phyloP scores from a whole-genome alignment of 2,329 filamentous ascomycete genomes.

The Ceratocystis colombiana region DNA sequence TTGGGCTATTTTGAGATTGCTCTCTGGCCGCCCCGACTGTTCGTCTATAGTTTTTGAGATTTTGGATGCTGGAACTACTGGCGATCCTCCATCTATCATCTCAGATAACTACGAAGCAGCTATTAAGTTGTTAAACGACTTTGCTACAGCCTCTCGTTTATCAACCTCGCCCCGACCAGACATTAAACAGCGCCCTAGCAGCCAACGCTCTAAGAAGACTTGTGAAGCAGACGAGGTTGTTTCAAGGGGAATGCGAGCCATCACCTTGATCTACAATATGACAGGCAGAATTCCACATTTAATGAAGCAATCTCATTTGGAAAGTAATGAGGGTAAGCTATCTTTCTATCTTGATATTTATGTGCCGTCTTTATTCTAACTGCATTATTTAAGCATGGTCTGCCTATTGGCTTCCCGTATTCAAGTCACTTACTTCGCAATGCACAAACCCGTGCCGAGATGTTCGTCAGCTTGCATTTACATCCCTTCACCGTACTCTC shows the following conservation, averaged over 20 bases:
- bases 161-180: conserved; percentile 6
- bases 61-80: conserved; percentile 65
- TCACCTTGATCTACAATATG: conserved; percentile 71
- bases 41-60: conserved; percentile 75
- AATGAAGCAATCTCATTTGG: conserved; percentile 87
- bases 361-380: background rate
- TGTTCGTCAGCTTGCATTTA: conserved; percentile 79
- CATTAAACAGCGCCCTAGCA: conserved; percentile 10
- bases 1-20: conserved; percentile 75
- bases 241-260: conserved; percentile 63
- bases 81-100: conserved; percentile 70
- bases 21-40: conserved; percentile 59
- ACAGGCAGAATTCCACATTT: conserved; percentile 72
- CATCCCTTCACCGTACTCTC: conserved; percentile 72
- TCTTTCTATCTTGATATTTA: background rate
- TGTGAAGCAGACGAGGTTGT: conserved; percentile 18
- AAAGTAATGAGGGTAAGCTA: conserved; percentile 64
- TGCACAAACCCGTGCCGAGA: conserved; percentile 92
- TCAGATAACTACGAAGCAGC: conserved; percentile 93
- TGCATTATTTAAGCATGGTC: conserved; percentile 61
- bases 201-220: conserved; percentile 9
- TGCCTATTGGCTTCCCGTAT: conserved; percentile 93
- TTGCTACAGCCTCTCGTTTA: conserved; percentile 54
- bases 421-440: conserved; percentile 76
- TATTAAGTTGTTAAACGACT: conserved; percentile 75